A percentile compares a stretch with the other conserved stretches of the same genome.
These are phyloP conservation scores for Neurospora sp. DNA, from an alignment of 495 filamentous ascomycete genomes.

Conservation along the genomic window DNA sequence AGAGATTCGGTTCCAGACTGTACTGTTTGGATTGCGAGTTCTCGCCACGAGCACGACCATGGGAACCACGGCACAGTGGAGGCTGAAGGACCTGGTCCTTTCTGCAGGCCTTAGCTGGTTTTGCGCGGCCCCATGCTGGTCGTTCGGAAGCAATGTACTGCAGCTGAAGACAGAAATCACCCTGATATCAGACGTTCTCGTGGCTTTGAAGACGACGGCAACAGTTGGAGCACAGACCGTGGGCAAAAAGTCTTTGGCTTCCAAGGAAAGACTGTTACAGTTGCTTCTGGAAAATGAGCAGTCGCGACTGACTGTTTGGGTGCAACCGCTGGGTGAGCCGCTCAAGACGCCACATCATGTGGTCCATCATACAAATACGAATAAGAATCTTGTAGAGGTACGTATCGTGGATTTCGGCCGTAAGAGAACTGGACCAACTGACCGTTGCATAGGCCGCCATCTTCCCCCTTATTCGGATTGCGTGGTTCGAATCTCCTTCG, in stretches of 20 bases:
- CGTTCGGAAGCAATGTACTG: conserved; percentile 85
- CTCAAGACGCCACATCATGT: conserved; percentile 8
- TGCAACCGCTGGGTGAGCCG: conserved; percentile 68
- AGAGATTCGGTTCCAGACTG: conserved; percentile 80
- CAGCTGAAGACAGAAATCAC: conserved; percentile 89
- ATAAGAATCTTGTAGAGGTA: conserved; percentile 39
- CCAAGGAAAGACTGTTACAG: conserved; percentile 71
- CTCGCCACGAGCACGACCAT: conserved; percentile 58
- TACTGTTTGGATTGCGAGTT: conserved; percentile 72
- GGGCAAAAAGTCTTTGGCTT: conserved; percentile 53
- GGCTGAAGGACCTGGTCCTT: conserved; percentile 78
- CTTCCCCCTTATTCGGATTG: conserved; percentile 57
- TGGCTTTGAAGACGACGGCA: conserved; percentile 46
- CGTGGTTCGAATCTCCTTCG: conserved; percentile 75
- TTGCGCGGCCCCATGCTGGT: conserved; percentile 73
- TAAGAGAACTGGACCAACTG: background rate
- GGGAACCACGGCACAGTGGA: conserved; percentile 51
- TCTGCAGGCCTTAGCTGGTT: conserved; percentile 87
- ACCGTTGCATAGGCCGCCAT: conserved; percentile 35
- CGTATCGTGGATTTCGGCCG: conserved; percentile 3
- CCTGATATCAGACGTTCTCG: conserved; percentile 66
- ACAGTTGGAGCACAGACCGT: conserved; percentile 44
- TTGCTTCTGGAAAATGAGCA: conserved; percentile 78
- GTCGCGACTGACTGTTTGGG: conserved; percentile 76
- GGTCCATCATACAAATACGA: conserved; percentile 27